Evolutionary conservation across 495 filamentous ascomycete species (phyloP), one percentile per base, ranked within the genome.

Genomic region (Lasiosphaeriaceae sp.): DNA sequence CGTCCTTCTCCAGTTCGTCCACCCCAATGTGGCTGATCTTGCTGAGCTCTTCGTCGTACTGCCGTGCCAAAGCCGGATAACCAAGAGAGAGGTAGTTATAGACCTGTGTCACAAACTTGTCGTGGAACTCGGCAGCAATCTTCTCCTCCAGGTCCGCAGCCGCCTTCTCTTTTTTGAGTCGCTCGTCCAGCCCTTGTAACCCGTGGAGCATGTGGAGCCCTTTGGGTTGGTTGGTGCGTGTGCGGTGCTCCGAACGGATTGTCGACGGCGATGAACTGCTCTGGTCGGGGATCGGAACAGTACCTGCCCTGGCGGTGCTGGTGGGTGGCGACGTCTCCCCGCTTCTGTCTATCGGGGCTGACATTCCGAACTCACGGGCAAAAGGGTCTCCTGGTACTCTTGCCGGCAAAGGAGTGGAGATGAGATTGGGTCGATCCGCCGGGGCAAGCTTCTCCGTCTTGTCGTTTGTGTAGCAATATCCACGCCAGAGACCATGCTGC

Each of bases 31-130:
- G 77, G 29, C 87, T 88, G 48, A 96, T 92, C 66, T 84, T 86
- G 66, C 84, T 81, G 21, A 97, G 77, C 71, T 97, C 92, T 43
- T 81, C 73, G 68, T 97, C 92, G 65, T 87, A 97, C 52, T 81
- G 81, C 12, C 88, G 83, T 11, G 91, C 92, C 23, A 92, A 79
- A 16, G 88, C 84, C 8, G 92, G 90, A 68, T 95, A 97, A 3
- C 92, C 92, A 20, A 97, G 80, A 1, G 90, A 95, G 14, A 97
- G 78, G 72, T 97, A 97, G 67, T 97, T 96, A 76, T 92, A 97
- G 17, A 97, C 90, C 70, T 97, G 92, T 2, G 90, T 95, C 41
- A 96, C 83, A 72, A 96, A 93, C n/a, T 72, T 77, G 69, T 96
- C 90, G 55, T 85, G 69, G 62, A 92, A 91, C 65, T 94, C 90